Evolutionary conservation across 257 asterid species (phyloP), one percentile per base, ranked within the genome.

Genomic region (Solanum virginianum): DNA sequence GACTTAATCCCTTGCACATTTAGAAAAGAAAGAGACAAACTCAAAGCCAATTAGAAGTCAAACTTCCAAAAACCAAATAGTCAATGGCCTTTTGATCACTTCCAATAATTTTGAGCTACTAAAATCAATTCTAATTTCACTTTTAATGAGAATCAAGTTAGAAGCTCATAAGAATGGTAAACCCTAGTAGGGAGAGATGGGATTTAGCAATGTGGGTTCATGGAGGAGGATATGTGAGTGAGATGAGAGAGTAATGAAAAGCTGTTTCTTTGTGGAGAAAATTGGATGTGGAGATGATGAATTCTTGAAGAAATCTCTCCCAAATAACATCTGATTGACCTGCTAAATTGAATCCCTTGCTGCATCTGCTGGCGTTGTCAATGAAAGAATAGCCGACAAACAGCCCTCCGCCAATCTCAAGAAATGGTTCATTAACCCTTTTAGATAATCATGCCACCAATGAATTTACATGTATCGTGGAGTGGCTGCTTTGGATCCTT

Each of bases 391-490:
- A 10, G 88, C 91, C 32, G 92, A 83, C 83, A 92, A 65, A 88
- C 92, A 90, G 13, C 81, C 95, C 80, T 89, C 94, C 3, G 93
- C 90, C 83, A 93, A 82, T 80, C 84, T 84, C 57, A 81, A 84
- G 83, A 90, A 83, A 7, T 17, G 57, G 29, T 47, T 53, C 81
- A 72, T 60, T 60, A 41, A 54, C 59, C 56, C 59, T 54, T 18
- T 15, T 15, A 2, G 18, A 22, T n/a, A 60, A 9, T 10, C 66
- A 18, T 11, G 14, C 15, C 15, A 60, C 68, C 57, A 53, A 53
- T 5, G 17, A 13, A 57, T 18, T 8, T 43, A 43, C 12, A 11
- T 6, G 11, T 2, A 56, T 56, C 8, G 36, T n/a, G 29, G 32
- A 60, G 43, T 63, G 16, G 16, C 41, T 68, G 22, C 12, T 68